Evolutionary conservation across 2,329 filamentous ascomycete genomes (phyloP).

Genomic region (Calonectria hongkongensis): DNA sequence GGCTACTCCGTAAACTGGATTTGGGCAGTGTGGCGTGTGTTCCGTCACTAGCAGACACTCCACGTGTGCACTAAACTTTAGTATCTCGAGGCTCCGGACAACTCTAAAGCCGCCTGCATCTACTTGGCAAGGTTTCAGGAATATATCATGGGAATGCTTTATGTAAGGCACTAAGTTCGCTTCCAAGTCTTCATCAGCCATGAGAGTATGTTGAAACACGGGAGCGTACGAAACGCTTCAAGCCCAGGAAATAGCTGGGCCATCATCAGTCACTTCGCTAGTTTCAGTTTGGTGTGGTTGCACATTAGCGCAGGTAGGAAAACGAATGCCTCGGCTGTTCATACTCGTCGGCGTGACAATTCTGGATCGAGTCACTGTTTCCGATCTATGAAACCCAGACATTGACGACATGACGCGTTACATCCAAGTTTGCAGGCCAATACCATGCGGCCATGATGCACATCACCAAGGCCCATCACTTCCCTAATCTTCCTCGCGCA

Average conservation of each 20-base stretch:
- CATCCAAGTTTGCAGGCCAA: background rate
- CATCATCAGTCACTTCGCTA: too few species aligned
- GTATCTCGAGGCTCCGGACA: too few species aligned
- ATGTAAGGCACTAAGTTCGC: background rate
- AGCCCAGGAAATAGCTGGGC: too few species aligned
- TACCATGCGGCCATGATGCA: background rate
- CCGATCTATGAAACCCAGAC: background rate
- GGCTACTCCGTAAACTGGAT: too few species aligned
- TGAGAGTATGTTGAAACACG: too few species aligned
- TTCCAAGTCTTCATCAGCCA: too few species aligned
- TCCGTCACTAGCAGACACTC: too few species aligned
- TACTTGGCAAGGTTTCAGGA: background rate
- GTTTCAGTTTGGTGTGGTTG: too few species aligned
- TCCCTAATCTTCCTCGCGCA: constrained; percentile 1
- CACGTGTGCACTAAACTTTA: too few species aligned
- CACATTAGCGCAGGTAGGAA: background rate
- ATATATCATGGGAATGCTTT: background rate
- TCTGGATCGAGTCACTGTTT: background rate
- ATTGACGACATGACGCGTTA: background rate
- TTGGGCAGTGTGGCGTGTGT: too few species aligned
- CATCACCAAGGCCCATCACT: constrained; percentile 2
- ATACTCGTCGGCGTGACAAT: background rate
- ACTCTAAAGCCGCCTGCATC: background rate
- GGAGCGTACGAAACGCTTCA: too few species aligned
- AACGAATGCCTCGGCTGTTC: background rate